phyloP scores from a whole-genome alignment of 306 rosid genomes.

The Trichosanthes truncata region DNA sequence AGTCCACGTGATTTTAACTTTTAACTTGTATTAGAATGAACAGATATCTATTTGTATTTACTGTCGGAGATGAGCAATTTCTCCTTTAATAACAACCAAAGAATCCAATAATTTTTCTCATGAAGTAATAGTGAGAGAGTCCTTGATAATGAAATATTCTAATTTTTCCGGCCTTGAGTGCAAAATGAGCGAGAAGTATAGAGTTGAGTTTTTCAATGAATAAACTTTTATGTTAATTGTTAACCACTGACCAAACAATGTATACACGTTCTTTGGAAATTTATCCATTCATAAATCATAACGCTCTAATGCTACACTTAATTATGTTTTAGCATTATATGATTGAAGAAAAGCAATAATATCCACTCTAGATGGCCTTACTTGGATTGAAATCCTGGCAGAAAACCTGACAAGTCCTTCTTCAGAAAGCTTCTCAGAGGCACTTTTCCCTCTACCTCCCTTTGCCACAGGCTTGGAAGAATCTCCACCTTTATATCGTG shows the following conservation, averaged over 20 bases:
- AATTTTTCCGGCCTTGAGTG: neutral
- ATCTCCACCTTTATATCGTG: conserved; percentile 71
- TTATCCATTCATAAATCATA: neutral
- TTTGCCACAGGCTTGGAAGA: conserved; percentile 73
- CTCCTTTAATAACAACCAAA: neutral
- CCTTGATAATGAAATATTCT: neutral
- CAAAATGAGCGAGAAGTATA: neutral
- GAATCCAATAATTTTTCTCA: neutral
- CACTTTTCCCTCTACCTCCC: conserved; percentile 70
- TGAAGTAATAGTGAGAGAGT: neutral
- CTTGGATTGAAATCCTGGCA: conserved; percentile 87
- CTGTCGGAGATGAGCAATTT: neutral
- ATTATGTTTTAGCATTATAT: neutral
- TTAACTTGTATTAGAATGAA: neutral
- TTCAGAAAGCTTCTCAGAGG: conserved; percentile 77
- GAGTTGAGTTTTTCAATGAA: neutral
- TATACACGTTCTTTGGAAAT: neutral
- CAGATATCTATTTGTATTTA: neutral
- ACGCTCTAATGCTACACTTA: neutral
- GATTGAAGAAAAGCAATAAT: neutral
- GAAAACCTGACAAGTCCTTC: conserved; percentile 94
- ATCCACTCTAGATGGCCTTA: conserved; percentile 18
- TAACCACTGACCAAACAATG: neutral
- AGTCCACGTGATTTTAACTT: neutral
- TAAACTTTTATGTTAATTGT: neutral